These are phyloP conservation scores for Neurospora cerealis DNA, from an alignment of 495 filamentous ascomycete species.

Conservation along the genomic window DNA sequence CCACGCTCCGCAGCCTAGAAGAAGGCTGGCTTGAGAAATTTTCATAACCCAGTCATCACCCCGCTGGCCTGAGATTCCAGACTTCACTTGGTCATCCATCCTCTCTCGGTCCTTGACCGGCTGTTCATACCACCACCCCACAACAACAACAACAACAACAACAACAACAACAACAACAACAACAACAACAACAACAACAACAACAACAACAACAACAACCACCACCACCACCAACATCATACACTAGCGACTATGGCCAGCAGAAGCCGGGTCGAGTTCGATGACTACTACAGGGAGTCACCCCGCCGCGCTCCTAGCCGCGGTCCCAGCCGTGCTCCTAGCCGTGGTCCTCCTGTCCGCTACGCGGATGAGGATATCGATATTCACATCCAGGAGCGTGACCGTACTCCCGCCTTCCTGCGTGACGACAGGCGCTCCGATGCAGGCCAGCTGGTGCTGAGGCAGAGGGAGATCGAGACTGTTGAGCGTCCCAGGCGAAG, in stretches of 20 bases:
- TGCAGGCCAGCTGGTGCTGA: conserved; percentile 32
- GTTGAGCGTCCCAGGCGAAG: conserved; percentile 28
- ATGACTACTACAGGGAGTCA: conserved; percentile 30
- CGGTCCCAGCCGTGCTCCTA: conserved; percentile 5
- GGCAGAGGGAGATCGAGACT: conserved; percentile 35
- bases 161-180: conserved; percentile 5
- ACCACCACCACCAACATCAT: neutral
- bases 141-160: neutral
- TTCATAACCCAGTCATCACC: neutral
- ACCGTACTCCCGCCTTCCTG: conserved; percentile 32
- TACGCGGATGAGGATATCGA: conserved; percentile 30
- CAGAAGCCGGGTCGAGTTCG: conserved; percentile 29
- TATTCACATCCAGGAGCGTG: conserved; percentile 26
- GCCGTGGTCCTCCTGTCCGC: conserved; percentile 20
- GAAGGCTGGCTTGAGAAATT: neutral
- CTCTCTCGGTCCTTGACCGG: neutral
- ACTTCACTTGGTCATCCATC: neutral
- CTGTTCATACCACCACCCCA: conserved; percentile 3
- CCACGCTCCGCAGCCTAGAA: neutral
- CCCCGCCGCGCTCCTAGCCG: conserved; percentile 20
- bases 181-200: neutral
- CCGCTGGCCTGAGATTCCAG: neutral
- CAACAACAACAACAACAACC: conserved; percentile 2
- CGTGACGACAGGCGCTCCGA: conserved; percentile 27
- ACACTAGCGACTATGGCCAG: conserved; percentile 16